Conservation (phyloP, 768 basidiomycete species). For the Daedaleopsis sinensis region DNA sequence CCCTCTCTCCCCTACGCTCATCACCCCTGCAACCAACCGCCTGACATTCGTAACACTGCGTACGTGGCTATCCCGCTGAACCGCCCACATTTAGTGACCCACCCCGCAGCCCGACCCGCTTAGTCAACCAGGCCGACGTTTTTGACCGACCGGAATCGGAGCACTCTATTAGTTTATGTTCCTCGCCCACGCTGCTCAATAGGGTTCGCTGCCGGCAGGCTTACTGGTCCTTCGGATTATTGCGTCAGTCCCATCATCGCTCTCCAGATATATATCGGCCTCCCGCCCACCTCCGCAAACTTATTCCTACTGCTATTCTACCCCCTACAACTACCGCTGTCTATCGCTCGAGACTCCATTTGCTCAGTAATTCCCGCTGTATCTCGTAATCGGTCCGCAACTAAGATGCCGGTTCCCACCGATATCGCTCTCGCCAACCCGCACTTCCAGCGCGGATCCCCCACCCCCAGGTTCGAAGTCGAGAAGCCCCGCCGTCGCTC, state of each 20-base stretch:
- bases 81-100: not conserved
- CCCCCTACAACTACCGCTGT: no score
- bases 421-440: slow-evolving; percentile 8
- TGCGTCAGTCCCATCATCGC: not conserved
- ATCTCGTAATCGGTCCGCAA: not conserved
- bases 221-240: not conserved
- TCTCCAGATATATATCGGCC: not conserved
- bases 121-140: not conserved
- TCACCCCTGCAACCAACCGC: not conserved
- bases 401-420: slow-evolving; percentile 19
- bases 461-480: slow-evolving; percentile 18
- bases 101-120: not conserved
- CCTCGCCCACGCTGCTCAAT: not conserved
- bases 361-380: not conserved
- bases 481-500: slow-evolving; percentile 18
- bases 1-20: not conserved
- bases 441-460: slow-evolving; percentile 19
- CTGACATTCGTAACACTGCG: no score
- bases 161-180: no score
- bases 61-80: not conserved
- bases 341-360: no score
- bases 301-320: not conserved
- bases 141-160: not conserved
- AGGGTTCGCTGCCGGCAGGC: not conserved
- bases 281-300: not conserved